Evolutionary conservation across 163 green algal genomes (phyloP).

Genomic region (Scenedesmus sp.): DNA sequence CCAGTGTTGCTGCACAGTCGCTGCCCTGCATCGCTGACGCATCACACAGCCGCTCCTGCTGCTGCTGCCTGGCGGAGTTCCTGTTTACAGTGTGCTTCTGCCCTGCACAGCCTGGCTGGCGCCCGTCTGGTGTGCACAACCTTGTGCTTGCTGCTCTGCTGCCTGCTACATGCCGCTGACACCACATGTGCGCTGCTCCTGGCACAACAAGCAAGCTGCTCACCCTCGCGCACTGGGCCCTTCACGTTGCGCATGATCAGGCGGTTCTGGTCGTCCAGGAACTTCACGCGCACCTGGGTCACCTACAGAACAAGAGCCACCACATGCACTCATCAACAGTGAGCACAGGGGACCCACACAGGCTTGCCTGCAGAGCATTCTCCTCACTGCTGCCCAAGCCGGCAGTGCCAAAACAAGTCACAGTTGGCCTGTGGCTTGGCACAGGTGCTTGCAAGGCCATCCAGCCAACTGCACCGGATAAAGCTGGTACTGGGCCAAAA

Average conservation of each 20-base stretch:
- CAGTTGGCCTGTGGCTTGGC: neutral
- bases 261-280: conserved; percentile 98
- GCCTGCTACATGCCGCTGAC: neutral
- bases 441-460: neutral
- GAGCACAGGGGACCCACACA: too few relatives aligned
- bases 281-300: conserved; percentile 99
- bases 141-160: neutral
- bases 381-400: neutral
- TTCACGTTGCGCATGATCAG: conserved; percentile 99
- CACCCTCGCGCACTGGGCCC: conserved; percentile 97
- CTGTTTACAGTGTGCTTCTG: too few relatives aligned
- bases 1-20: neutral
- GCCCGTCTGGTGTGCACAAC: neutral
- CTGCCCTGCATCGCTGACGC: neutral
- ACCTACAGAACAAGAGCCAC: conserved; percentile 76
- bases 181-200: neutral
- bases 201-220: conserved; percentile 41
- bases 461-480: neutral
- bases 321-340: neutral
- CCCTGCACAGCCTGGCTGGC: neutral
- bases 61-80: neutral
- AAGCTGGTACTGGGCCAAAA: neutral
- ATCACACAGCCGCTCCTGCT: neutral
- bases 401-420: neutral
- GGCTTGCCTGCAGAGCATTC: neutral